These are phyloP conservation scores for Globisporangium heterothallicum DNA, from an alignment of 352 stramenopile genomes.

Conservation along the genomic window DNA sequence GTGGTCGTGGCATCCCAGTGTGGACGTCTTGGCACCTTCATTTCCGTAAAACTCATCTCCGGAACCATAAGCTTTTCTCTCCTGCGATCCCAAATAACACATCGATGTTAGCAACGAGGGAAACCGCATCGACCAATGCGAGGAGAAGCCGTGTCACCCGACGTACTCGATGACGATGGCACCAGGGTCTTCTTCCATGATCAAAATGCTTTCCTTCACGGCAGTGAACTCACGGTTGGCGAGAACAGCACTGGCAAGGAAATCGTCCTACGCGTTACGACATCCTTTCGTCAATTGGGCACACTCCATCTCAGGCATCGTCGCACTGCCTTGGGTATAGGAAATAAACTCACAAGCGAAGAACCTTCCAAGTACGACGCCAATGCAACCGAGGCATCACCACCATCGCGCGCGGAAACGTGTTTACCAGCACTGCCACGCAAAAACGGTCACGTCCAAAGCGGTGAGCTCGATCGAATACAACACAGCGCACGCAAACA, in stretches of 20 bases:
- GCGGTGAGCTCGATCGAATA: no score
- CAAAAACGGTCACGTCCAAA: no score
- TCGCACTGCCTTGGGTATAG: background rate
- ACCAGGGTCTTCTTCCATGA: conserved; percentile 61
- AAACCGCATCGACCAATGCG: background rate
- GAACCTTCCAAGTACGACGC: conserved; percentile 84
- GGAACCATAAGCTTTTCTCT: conserved; percentile 48
- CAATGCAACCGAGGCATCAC: conserved; percentile 72
- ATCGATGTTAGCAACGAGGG: background rate
- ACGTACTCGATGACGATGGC: conserved; percentile 67
- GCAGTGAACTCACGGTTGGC: conserved; percentile 90
- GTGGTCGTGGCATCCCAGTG: conserved; percentile 94
- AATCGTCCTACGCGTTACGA: conserved; percentile 70
- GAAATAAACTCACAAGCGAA: conserved; percentile 45
- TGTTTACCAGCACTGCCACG: conserved; percentile 76
- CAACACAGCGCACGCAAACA: background rate
- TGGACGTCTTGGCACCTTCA: conserved; percentile 96
- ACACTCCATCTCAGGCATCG: background rate
- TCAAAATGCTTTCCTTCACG: conserved; percentile 84
- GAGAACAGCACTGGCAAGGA: conserved; percentile 88
- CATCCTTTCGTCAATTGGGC: background rate
- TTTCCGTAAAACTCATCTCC: conserved; percentile 90
- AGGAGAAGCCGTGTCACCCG: background rate
- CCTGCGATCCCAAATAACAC: conserved; percentile 18
- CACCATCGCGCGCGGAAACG: conserved; percentile 76